Evolutionary conservation across 768 basidiomycete genomes (phyloP).

Genomic region (Basidioascus undulatus): DNA sequence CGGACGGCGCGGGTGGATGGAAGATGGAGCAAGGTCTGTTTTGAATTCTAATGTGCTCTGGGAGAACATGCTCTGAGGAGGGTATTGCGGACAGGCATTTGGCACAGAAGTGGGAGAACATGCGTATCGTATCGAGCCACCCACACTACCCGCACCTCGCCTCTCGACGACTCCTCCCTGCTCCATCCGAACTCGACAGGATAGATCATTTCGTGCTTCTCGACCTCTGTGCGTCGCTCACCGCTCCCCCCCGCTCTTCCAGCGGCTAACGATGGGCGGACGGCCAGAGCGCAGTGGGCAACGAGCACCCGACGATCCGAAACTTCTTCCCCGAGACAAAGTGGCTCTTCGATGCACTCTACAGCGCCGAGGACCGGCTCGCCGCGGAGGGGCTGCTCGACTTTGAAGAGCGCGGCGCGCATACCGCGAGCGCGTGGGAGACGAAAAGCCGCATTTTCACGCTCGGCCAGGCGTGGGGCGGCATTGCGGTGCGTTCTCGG

Average conservation of each 20-base stretch:
- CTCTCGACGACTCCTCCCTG: slow-evolving; percentile 1
- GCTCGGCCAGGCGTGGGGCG: too few species aligned
- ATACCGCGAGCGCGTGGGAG: slow-evolving; percentile 4
- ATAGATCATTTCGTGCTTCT: slow-evolving; percentile 83
- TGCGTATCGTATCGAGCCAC: slow-evolving; percentile 30
- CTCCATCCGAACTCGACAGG: slow-evolving; percentile 34
- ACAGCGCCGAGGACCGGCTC: slow-evolving; percentile 44
- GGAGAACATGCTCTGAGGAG: too few species aligned
- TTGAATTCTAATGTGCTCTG: too few species aligned
- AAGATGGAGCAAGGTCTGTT: not conserved
- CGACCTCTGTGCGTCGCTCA: too few species aligned
- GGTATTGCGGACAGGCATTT: slow-evolving; percentile 78
- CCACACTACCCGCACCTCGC: slow-evolving; percentile 22
- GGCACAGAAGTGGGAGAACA: slow-evolving; percentile 53
- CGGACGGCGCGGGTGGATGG: not conserved
- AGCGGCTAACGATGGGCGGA: too few species aligned
- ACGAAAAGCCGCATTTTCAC: too few species aligned
- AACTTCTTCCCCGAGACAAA: slow-evolving; percentile 71
- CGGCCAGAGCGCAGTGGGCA: too few species aligned
- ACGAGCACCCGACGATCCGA: slow-evolving; percentile 42
- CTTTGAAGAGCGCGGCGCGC: too few species aligned
- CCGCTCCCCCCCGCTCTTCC: too few species aligned
- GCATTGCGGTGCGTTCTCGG: too few species aligned
- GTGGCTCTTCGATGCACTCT: slow-evolving; percentile 70
- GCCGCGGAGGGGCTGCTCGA: slow-evolving; percentile 39